phyloP scores from a whole-genome alignment of 2,329 filamentous ascomycete genomes.

The Rhytidhysteron rufulum region DNA sequence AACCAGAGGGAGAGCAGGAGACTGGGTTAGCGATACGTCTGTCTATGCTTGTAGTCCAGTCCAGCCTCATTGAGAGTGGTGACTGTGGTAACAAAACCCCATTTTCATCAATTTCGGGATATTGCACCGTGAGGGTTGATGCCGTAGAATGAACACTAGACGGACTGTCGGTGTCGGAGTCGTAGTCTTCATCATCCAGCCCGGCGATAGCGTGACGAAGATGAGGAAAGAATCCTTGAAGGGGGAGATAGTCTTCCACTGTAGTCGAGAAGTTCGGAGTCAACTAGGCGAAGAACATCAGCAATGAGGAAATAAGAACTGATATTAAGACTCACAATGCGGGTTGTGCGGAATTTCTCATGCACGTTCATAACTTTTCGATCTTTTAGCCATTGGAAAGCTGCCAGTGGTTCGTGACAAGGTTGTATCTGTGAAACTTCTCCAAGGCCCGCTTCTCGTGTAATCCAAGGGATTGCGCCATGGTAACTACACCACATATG shows the following conservation, averaged over 20 bases:
- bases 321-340: conserved; percentile 19
- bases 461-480: conserved; percentile 28
- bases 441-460: conserved; percentile 20
- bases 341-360: conserved; percentile 28
- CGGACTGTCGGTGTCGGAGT: conserved; percentile 13
- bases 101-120: conserved; percentile 29
- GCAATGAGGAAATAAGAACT: no score
- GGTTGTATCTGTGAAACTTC: conserved; percentile 19
- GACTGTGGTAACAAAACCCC: conserved; percentile 20
- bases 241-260: conserved; percentile 26
- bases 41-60: conserved; percentile 25
- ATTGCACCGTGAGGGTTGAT: conserved; percentile 28
- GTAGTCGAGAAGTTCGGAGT: conserved; percentile 26
- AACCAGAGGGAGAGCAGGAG: conserved; percentile 28
- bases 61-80: conserved; percentile 15
- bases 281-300: conserved; percentile 16
- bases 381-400: conserved; percentile 36
- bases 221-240: conserved; percentile 25
- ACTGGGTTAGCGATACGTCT: conserved; percentile 25
- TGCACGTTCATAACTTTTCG: conserved; percentile 33
- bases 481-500: conserved; percentile 37
- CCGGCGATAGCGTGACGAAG: conserved; percentile 20
- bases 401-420: conserved; percentile 30
- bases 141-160: conserved; percentile 22
- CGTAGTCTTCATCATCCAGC: conserved; percentile 19